Evolutionary conservation across 2,329 filamentous ascomycete species (phyloP).

Genomic region (Tympanopsis confertula): DNA sequence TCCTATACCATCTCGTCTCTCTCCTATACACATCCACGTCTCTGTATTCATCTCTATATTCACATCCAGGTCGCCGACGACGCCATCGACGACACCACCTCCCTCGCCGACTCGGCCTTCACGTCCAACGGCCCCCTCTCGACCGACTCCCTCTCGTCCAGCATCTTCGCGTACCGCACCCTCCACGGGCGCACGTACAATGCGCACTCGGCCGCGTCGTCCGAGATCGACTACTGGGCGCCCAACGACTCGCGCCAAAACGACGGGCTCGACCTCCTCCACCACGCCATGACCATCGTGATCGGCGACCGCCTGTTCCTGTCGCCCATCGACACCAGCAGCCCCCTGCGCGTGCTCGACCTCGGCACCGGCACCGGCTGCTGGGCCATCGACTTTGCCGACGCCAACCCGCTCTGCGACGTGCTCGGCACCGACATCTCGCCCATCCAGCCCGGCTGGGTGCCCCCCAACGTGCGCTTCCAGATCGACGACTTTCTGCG

Average conservation of each 20-base stretch:
- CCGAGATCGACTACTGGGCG: background rate
- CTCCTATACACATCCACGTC: background rate
- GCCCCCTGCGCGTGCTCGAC: background rate
- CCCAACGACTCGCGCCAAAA: background rate
- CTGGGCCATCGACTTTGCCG: constrained; percentile 38
- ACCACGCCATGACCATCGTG: constrained; percentile 1
- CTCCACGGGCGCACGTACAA: background rate
- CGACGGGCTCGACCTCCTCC: background rate
- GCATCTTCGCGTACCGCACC: background rate
- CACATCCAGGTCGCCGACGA: background rate
- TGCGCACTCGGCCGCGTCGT: background rate
- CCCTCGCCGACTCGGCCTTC: too few species aligned
- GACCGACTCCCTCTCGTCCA: background rate
- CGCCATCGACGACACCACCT: background rate
- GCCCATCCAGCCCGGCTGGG: constrained; percentile 42
- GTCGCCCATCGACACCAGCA: background rate
- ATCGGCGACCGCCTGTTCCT: background rate
- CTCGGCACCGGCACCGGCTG: constrained; percentile 33
- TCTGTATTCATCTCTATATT: background rate
- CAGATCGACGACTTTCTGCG: constrained; percentile 50
- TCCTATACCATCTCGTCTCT: too few species aligned
- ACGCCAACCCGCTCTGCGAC: constrained; percentile 29
- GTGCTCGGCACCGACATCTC: constrained; percentile 44
- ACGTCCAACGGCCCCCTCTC: background rate
- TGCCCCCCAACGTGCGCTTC: constrained; percentile 52